phyloP scores from a whole-genome alignment of 371 early-diverging fungal genomes.

The Sporodiniella umbellata region DNA sequence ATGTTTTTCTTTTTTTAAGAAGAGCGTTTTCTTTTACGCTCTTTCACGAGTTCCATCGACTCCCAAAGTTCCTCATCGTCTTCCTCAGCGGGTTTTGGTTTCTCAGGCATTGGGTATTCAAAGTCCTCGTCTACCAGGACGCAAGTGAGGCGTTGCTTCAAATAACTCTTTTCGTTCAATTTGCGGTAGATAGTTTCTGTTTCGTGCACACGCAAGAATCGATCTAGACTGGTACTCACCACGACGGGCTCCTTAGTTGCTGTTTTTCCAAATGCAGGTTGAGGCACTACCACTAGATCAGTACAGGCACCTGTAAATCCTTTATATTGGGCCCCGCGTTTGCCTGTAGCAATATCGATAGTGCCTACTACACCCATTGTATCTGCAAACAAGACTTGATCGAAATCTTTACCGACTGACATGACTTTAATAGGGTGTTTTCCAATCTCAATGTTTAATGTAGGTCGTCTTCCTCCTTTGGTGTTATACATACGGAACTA shows the following conservation, averaged over 20 bases:
- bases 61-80: slow-evolving; percentile 56
- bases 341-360: slow-evolving; percentile 65
- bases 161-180: slow-evolving; percentile 66
- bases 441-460: slow-evolving; percentile 63
- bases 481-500: slow-evolving; percentile 82
- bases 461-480: slow-evolving; percentile 65
- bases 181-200: slow-evolving; percentile 52
- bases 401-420: slow-evolving; percentile 35
- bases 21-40: slow-evolving; percentile 23
- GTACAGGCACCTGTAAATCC: slow-evolving; percentile 78
- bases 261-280: slow-evolving; percentile 17
- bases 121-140: slow-evolving; percentile 60
- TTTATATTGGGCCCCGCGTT: slow-evolving; percentile 45
- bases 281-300: slow-evolving; percentile 37
- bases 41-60: slow-evolving; percentile 19
- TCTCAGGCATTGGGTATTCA: slow-evolving; percentile 38
- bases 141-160: slow-evolving; percentile 77
- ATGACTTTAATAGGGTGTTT: slow-evolving; percentile 63
- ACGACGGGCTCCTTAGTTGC: slow-evolving; percentile 20
- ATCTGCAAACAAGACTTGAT: slow-evolving; percentile 75
- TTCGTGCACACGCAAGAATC: slow-evolving; percentile 77
- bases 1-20: too few relatives aligned
- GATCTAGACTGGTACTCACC: slow-evolving; percentile 73
- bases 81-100: slow-evolving; percentile 22
- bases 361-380: slow-evolving; percentile 69